Conservation (phyloP, 2,329 filamentous ascomycete genomes). For the Scytalidium lignicola region DNA sequence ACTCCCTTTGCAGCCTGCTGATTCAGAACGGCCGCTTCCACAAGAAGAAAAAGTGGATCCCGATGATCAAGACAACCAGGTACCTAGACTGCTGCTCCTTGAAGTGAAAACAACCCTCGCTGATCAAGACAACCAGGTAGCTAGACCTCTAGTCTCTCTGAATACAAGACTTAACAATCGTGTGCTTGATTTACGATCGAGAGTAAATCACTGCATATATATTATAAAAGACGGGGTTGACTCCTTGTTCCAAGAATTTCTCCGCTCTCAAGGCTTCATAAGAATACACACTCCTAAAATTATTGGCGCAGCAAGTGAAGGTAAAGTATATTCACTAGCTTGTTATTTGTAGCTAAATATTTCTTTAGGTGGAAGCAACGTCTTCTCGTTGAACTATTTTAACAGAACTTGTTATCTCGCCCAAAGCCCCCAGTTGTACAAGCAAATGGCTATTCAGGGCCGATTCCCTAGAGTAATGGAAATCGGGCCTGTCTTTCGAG, state of each 20-base stretch:
- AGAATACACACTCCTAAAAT: conserved; percentile 87
- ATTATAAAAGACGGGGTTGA: conserved; percentile 38
- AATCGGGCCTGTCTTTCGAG: conserved; percentile 76
- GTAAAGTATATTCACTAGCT: not conserved
- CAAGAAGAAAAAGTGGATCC: not conserved
- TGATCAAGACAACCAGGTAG: too few species aligned
- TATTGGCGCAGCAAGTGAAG: conserved; percentile 85
- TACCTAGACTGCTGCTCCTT: too few species aligned
- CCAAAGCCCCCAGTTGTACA: conserved; percentile 81
- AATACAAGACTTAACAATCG: conserved; percentile 83
- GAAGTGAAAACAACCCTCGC: too few species aligned
- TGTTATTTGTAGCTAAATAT: not conserved
- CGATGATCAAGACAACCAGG: not conserved
- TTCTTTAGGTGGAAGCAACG: conserved; percentile 65
- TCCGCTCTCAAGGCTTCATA: conserved; percentile 68
- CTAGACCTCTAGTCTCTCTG: not conserved
- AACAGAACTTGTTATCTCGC: conserved; percentile 75
- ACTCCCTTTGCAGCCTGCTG: conserved; percentile 43
- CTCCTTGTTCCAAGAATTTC: conserved; percentile 70
- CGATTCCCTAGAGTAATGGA: conserved; percentile 74
- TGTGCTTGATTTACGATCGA: conserved; percentile 85
- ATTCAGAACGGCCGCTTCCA: conserved; percentile 48
- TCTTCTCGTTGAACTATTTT: conserved; percentile 89
- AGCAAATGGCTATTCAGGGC: conserved; percentile 79
- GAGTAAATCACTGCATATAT: conserved; percentile 82